Evolutionary conservation across 352 stramenopile species (phyloP).

Genomic region (Elongisporangium prolatum): DNA sequence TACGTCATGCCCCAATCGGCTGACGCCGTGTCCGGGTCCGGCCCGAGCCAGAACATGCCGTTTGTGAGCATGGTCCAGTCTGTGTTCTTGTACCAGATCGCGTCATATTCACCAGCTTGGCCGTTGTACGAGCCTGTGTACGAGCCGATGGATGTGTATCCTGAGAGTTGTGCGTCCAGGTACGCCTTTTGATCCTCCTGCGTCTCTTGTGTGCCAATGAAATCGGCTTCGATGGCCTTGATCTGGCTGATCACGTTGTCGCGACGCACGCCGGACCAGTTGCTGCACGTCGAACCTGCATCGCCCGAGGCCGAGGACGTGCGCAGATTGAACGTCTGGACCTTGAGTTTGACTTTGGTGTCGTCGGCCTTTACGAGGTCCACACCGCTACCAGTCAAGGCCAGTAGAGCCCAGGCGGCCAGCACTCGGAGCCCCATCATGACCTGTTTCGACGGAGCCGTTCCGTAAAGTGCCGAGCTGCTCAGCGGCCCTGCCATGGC

Average conservation of each 20-base stretch:
- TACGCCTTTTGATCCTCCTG: constrained; percentile 60
- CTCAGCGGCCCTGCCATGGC: too few relatives aligned
- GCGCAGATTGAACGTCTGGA: constrained; percentile 81
- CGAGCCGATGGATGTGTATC: constrained; percentile 59
- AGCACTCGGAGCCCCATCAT: constrained; percentile 5
- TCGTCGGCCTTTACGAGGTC: constrained; percentile 22
- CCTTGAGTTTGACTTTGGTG: constrained; percentile 31
- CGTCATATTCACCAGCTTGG: constrained; percentile 46
- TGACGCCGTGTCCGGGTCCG: constrained; percentile 43
- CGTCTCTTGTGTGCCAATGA: constrained; percentile 81
- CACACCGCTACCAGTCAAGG: background rate
- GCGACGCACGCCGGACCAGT: constrained; percentile 64
- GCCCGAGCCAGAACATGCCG: constrained; percentile 69
- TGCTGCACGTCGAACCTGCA: constrained; percentile 32
- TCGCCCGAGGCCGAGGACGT: constrained; percentile 55
- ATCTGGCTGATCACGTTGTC: constrained; percentile 59
- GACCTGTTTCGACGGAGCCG: too few relatives aligned
- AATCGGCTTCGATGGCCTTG: constrained; percentile 46
- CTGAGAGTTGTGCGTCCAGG: constrained; percentile 42
- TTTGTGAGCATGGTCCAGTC: constrained; percentile 56
- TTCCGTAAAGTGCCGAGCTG: too few relatives aligned
- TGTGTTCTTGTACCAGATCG: constrained; percentile 56
- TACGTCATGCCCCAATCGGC: constrained; percentile 63
- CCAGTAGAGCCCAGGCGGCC: constrained; percentile 15
- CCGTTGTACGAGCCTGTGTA: constrained; percentile 59